Percentiles rank a stretch among this genome's conserved stretches.
Conservation (phyloP, 2,329 filamentous ascomycete species). For the Lasiodiplodia sp. region DNA sequence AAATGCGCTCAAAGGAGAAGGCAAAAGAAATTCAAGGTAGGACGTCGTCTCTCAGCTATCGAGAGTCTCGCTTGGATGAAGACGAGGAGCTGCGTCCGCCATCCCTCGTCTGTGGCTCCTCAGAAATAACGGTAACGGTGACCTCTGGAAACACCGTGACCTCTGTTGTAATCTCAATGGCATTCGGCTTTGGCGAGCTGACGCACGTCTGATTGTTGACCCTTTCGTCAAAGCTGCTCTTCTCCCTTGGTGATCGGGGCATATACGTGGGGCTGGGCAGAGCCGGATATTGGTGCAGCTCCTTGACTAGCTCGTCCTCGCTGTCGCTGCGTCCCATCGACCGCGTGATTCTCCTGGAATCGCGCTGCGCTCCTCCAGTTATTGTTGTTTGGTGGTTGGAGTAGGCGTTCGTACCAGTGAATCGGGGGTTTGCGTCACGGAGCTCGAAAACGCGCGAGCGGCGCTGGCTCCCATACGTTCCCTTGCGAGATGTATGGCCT, state of each 20-base stretch:
- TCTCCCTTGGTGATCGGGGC: constrained; percentile 9
- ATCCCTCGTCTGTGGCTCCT: constrained; percentile 15
- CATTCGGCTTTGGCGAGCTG: constrained; percentile 1
- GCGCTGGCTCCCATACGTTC: constrained; percentile 17
- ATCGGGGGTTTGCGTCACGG: background rate
- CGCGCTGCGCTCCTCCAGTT: constrained; percentile 11
- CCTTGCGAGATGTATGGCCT: constrained; percentile 27
- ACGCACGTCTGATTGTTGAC: constrained; percentile 4
- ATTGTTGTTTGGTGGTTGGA: constrained; percentile 21
- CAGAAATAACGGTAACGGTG: background rate
- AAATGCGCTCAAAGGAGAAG: background rate
- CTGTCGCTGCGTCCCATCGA: constrained; percentile 22
- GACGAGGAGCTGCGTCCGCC: background rate
- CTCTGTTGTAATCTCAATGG: constrained; percentile 26
- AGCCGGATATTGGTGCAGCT: constrained; percentile 8
- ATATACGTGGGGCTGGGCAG: constrained; percentile 8
- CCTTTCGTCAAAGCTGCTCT: background rate
- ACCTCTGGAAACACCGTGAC: constrained; percentile 17
- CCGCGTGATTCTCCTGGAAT: constrained; percentile 8
- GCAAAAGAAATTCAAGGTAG: background rate
- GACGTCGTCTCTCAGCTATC: background rate
- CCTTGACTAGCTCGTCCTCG: constrained; percentile 30
- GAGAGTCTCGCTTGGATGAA: background rate
- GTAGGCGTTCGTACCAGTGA: constrained; percentile 7
- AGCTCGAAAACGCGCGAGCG: constrained; percentile 21